Evolutionary conservation across 2,329 filamentous ascomycete species (phyloP).

Genomic region (Phaeosphaeria sp.): DNA sequence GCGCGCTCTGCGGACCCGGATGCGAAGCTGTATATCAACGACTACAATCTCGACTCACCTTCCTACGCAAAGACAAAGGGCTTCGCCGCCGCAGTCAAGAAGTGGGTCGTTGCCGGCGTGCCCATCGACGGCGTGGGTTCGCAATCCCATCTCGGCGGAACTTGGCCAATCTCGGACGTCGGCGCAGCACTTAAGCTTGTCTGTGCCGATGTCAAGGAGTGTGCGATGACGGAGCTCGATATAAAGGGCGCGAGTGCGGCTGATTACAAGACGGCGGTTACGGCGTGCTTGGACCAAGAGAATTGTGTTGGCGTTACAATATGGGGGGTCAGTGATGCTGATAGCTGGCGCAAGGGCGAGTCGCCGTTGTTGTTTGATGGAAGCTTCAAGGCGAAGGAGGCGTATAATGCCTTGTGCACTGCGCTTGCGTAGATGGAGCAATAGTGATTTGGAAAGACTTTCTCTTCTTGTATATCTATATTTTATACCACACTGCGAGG

Average conservation of each 20-base stretch:
- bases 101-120: slow-evolving; percentile 67
- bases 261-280: slow-evolving; percentile 64
- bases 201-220: slow-evolving; percentile 61
- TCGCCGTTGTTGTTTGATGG: slow-evolving; percentile 53
- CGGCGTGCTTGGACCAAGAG: slow-evolving; percentile 64
- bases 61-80: slow-evolving; percentile 64
- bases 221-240: slow-evolving; percentile 73
- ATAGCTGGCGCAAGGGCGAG: slow-evolving; percentile 50
- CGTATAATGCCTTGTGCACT: slow-evolving; percentile 40
- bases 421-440: slow-evolving; percentile 9
- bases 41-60: slow-evolving; percentile 68
- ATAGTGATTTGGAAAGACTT: neutral
- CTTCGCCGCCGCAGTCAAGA: slow-evolving; percentile 66
- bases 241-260: slow-evolving; percentile 63
- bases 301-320: slow-evolving; percentile 73
- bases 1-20: slow-evolving; percentile 70
- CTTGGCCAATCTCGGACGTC: slow-evolving; percentile 33
- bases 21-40: slow-evolving; percentile 79
- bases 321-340: slow-evolving; percentile 59
- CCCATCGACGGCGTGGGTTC: slow-evolving; percentile 71
- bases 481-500: neutral
- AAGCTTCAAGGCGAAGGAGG: slow-evolving; percentile 52
- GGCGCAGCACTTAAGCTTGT: slow-evolving; percentile 48
- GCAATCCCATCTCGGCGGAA: slow-evolving; percentile 61
- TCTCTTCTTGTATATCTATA: neutral